These are phyloP conservation scores for Microstegium vimineum DNA, from an alignment of 176 grass and related monocot species.

Conservation along the genomic window DNA sequence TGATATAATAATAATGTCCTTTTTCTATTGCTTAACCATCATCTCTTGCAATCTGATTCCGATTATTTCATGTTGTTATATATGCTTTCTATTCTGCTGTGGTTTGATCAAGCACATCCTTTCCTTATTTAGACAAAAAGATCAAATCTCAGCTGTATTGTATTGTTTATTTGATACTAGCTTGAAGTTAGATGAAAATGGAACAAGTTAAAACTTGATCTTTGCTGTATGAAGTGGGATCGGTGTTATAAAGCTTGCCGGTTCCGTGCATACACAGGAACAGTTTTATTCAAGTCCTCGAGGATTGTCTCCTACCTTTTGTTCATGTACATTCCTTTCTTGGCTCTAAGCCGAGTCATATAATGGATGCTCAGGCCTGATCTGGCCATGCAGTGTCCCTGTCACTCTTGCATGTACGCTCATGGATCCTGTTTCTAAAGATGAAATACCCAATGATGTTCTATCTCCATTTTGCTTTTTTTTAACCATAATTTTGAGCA, in stretches of 20 bases:
- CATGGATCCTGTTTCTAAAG: background rate
- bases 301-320: background rate
- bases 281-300: background rate
- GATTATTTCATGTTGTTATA: background rate
- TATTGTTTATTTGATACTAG: constrained; percentile 13
- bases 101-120: background rate
- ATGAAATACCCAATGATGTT: background rate
- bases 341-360: background rate
- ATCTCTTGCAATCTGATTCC: constrained; percentile 13
- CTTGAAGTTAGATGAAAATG: background rate
- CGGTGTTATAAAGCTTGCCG: background rate
- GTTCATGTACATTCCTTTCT: background rate
- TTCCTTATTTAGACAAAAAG: background rate
- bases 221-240: background rate
- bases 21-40: constrained; percentile 11
- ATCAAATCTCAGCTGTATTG: background rate
- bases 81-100: background rate
- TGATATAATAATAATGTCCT: background rate
- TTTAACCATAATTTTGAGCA: background rate
- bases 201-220: background rate
- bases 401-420: background rate
- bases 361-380: background rate
- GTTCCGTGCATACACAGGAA: background rate
- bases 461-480: constrained; percentile 7
- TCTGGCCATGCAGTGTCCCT: background rate